Conservation (phyloP, 495 filamentous ascomycete species). For the Annulohypoxylon moriforme region DNA sequence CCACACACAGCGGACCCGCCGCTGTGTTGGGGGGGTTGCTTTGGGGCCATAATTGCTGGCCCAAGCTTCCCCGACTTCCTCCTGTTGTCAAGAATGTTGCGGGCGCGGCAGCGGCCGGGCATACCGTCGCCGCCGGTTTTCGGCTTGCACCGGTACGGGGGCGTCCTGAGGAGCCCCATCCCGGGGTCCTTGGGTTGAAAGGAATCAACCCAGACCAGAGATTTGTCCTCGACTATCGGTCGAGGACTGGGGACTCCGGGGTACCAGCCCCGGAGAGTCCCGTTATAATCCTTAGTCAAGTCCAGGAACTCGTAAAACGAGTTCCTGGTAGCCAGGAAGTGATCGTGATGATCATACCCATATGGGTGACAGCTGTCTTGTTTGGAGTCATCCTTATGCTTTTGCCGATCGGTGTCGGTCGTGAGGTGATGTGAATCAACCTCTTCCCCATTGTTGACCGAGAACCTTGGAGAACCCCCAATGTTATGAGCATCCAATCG, state of each 20-base stretch:
- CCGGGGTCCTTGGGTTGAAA: neutral
- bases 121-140: conserved; percentile 13
- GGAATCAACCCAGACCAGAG: neutral
- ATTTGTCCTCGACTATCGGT: neutral
- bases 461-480: too few relatives aligned
- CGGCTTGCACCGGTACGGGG: neutral
- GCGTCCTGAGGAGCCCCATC: too few relatives aligned
- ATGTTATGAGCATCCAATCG: neutral
- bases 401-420: neutral
- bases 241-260: neutral
- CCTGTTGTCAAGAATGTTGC: too few relatives aligned
- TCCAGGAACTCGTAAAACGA: neutral
- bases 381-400: neutral
- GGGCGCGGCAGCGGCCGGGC: conserved; percentile 3
- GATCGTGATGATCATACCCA: neutral
- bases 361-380: neutral
- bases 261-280: neutral
- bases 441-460: neutral
- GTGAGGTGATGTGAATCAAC: neutral
- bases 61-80: too few relatives aligned
- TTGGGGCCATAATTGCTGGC: too few relatives aligned
- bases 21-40: too few relatives aligned
- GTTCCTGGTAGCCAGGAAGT: neutral
- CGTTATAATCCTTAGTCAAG: neutral
- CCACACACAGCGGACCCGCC: too few relatives aligned